These are phyloP conservation scores for Polyporus arcularius DNA, from an alignment of 768 basidiomycete genomes.

Conservation along the genomic window DNA sequence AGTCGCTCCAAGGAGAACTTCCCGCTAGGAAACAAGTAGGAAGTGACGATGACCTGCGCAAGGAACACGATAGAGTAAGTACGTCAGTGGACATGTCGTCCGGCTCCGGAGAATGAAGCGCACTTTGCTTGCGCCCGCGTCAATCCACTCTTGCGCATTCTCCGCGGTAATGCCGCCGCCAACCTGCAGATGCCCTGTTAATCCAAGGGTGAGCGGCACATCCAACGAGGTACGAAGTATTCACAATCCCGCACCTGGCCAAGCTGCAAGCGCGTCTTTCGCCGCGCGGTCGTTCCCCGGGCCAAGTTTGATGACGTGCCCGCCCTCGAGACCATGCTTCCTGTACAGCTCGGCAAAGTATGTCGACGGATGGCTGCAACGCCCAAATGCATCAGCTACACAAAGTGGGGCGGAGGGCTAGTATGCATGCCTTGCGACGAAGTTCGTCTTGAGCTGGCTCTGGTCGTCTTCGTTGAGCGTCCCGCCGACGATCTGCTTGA, in stretches of 20 bases:
- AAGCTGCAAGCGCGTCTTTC: slow-evolving; percentile 73
- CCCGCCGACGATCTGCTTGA: slow-evolving; percentile 98
- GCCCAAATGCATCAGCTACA: background rate
- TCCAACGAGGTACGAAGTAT: slow-evolving; percentile 2
- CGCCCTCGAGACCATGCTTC: slow-evolving; percentile 69
- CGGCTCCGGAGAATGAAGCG: slow-evolving; percentile 12
- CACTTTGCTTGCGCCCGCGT: slow-evolving; percentile 89
- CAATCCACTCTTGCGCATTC: slow-evolving; percentile 85
- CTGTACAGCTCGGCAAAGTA: slow-evolving; percentile 83
- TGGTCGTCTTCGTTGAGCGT: slow-evolving; percentile 76
- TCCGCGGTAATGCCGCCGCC: slow-evolving; percentile 87
- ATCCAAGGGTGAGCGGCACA: background rate
- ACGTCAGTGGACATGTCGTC: too few species aligned
- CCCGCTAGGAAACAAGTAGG: slow-evolving; percentile 86
- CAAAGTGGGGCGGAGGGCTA: slow-evolving; percentile 8
- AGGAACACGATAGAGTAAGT: background rate
- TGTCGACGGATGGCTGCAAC: slow-evolving; percentile 67
- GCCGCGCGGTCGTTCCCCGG: slow-evolving; percentile 90
- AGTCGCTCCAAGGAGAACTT: slow-evolving; percentile 79
- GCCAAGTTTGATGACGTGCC: slow-evolving; percentile 96
- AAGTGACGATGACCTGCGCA: slow-evolving; percentile 92
- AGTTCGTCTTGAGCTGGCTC: slow-evolving; percentile 77
- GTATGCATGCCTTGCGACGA: slow-evolving; percentile 74
- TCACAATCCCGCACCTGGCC: slow-evolving; percentile 61
- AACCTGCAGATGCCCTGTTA: slow-evolving; percentile 76